Evolutionary conservation across 139 green algal species (phyloP).

Genomic region (Chlamydomonas schloesseri): DNA sequence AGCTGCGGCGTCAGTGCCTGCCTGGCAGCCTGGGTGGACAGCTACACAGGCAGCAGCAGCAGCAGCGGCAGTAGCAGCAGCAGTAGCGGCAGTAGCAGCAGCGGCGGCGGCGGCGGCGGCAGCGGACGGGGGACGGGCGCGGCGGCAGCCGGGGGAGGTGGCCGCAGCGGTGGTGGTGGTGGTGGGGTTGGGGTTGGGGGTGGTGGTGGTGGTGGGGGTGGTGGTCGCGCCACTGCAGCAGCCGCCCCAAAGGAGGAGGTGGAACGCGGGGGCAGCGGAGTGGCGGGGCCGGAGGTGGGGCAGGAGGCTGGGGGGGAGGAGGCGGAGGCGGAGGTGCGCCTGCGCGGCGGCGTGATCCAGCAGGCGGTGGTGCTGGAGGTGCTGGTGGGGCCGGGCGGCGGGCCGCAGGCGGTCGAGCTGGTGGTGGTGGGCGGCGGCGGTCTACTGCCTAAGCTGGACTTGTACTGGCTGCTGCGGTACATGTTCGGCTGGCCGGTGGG

Average conservation of each 20-base stretch:
- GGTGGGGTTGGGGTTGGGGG: background rate
- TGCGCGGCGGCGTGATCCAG: conserved; percentile 68
- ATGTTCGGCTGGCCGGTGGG: background rate
- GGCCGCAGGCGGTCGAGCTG: conserved; percentile 58
- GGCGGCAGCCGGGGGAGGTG: background rate
- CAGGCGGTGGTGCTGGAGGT: conserved; percentile 83
- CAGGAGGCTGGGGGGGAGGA: background rate
- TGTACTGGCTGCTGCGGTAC: conserved; percentile 68
- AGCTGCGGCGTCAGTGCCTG: conserved; percentile 57
- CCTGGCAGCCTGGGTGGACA: conserved; percentile 63
- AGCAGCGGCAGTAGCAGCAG: background rate
- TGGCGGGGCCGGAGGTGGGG: background rate
- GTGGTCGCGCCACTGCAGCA: too few species aligned
- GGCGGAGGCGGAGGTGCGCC: background rate
- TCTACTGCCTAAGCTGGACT: conserved; percentile 85
- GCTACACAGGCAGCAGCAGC: conserved; percentile 42
- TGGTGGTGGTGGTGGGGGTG: too few species aligned
- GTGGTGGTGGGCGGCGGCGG: conserved; percentile 69
- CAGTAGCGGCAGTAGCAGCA: too few species aligned
- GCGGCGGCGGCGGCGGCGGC: background rate
- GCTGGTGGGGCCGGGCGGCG: background rate
- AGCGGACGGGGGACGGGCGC: background rate
- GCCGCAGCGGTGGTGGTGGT: background rate
- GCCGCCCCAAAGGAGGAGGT: too few species aligned
- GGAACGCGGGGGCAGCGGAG: background rate